These are phyloP conservation scores for Talaromyces liani DNA, from an alignment of 495 filamentous ascomycete genomes.

Conservation along the genomic window DNA sequence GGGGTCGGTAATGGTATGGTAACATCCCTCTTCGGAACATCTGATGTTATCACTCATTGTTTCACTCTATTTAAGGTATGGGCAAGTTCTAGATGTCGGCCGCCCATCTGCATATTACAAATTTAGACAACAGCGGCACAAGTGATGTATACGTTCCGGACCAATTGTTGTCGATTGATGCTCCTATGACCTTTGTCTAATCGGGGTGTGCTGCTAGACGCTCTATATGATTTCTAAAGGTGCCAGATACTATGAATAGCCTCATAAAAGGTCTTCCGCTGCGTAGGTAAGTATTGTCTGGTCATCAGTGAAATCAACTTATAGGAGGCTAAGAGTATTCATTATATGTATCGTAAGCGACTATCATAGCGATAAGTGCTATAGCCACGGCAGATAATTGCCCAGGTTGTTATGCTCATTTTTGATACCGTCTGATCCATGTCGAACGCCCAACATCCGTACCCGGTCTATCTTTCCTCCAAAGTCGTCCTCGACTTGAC, in stretches of 20 bases:
- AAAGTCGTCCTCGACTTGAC: conserved; percentile 38
- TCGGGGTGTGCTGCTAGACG: too few relatives aligned
- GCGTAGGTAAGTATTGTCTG: too few relatives aligned
- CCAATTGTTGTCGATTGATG: background rate
- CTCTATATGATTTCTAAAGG: background rate
- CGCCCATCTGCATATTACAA: background rate
- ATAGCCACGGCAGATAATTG: conserved; percentile 59
- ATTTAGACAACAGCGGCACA: background rate
- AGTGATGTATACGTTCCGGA: background rate
- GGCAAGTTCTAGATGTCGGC: background rate
- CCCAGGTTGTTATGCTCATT: conserved; percentile 44
- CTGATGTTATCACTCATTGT: background rate
- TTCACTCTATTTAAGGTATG: background rate
- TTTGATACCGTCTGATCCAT: conserved; percentile 80
- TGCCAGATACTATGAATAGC: background rate
- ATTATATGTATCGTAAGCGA: background rate
- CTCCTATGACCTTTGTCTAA: too few relatives aligned
- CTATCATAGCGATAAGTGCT: background rate
- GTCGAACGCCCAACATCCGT: conserved; percentile 68
- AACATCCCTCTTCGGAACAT: background rate
- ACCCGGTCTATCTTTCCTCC: conserved; percentile 63
- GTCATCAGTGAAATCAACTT: too few relatives aligned
- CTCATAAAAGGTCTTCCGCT: background rate
- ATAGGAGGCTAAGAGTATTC: too few relatives aligned
- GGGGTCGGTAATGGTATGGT: background rate